Evolutionary conservation across 2,329 filamentous ascomycete genomes (phyloP), one percentile per base, ranked within the genome.

Genomic region (Cercospora berteroae): DNA sequence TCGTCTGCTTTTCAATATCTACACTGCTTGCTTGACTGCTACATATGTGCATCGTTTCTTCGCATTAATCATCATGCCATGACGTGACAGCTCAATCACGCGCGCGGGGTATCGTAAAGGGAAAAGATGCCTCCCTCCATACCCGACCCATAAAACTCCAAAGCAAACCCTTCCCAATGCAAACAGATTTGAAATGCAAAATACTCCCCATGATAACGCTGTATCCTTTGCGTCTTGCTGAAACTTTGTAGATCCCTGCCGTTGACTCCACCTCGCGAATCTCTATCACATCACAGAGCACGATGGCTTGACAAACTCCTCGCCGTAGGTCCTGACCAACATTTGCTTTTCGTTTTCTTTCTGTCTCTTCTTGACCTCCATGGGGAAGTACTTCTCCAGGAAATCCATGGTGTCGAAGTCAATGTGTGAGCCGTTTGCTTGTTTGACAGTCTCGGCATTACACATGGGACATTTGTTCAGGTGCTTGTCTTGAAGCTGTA

Each of bases 401-500:
- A 91, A 94, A 27, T 84, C 86, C 61, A 88, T 86, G 23, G 93
- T 82, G 5, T 89, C 83, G 23, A 81, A 79, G 74, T 96, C 92
- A 20, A 95, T 84, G 69, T 81, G 82, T 87, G 87, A 84, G 64
- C 87, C 83, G 69, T 90, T 89, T 0, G 92, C 92, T 66, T 85
- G 81, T 81, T 92, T 84, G 10, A 96, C 87, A 0, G 89, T 90
- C 66, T 89, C 85, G 18, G 87, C 85, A 66, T 93, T 85, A 77
- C 93, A 96, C 63, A 95, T 82, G 0, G 93, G 92, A 75, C 93
- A 96, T 61, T 87, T 85, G 84, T 75, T 90, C 88, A 67, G 85
- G 36, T 71, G 83, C 44, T 87, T 86, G 56, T 88, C 87, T 77
- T 95, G 92, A 80, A 96, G 87, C 73, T 91, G 88, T 69, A 96